Evolutionary conservation across 768 basidiomycete species (phyloP), one percentile per base, ranked within the genome.

Genomic region (Lactifluus piperatus): DNA sequence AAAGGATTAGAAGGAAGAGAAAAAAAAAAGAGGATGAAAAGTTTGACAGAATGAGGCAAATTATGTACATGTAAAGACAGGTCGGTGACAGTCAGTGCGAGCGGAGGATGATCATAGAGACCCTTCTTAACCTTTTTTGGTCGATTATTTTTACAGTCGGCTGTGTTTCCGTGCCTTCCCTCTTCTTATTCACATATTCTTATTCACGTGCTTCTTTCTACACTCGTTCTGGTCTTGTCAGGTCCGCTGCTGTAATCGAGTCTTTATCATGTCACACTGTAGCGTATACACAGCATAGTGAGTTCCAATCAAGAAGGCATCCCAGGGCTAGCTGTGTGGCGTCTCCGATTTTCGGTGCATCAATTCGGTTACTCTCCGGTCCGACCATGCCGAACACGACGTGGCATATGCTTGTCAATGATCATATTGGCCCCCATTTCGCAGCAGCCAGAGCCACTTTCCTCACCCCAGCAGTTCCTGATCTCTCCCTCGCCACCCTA

Each of bases 41-140:
- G 22, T 39, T 39, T 39, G 39, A 39, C 39, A 50, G 26, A 56
- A 50, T n/a, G 18, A 27, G 39, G 20, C 16, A 39, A 39, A 48
- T 59, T 59, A 54, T 55, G 53, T 60, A 56, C 49, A 56, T 51
- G 13, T 41, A 26, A 32, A 48, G 51, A 14, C 27, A 27, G 5
- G 30, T n/a, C 30, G 32, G 47, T 30, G 5, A 7, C 41, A 7
- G n/a, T n/a, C n/a, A 34, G 48, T 32, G 22, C 6, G 5, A 50
- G 8, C 29, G 47, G 54, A 51, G 45, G 51, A 37, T 18, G 29
- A 16, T 20, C 29, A 32, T 36, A 7, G 39, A 26, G 53, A 48
- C n/a, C 54, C 14, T 26, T 49, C 16, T 18, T 51, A 51, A 18
- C 58, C 54, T 24, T 51, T 55, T 3, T 56, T 30, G 54, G 58